These are phyloP conservation scores for Dioscorea alata DNA, from an alignment of 106 monocot genomes.

Conservation along the genomic window DNA sequence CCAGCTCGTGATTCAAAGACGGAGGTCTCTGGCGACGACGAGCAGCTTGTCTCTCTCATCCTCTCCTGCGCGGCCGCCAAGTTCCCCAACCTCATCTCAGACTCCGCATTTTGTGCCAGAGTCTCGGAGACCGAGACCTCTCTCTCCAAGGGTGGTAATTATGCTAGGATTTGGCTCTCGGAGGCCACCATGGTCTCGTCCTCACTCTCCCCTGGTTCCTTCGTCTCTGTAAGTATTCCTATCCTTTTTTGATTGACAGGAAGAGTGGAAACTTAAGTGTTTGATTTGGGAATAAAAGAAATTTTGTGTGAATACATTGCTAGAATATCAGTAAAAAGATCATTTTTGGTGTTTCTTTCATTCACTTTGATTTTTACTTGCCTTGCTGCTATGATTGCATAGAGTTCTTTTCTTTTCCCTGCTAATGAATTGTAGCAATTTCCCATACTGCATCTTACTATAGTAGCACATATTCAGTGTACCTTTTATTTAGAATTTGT, in stretches of 20 bases:
- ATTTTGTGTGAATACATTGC: background rate
- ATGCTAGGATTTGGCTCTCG: slow-evolving; percentile 65
- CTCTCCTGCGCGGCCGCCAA: slow-evolving; percentile 35
- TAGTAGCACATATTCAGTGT: no score
- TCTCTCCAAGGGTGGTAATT: slow-evolving; percentile 20
- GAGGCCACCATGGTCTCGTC: slow-evolving; percentile 48
- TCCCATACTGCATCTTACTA: no score
- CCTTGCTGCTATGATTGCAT: background rate
- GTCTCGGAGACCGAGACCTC: slow-evolving; percentile 31
- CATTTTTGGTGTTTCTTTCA: background rate
- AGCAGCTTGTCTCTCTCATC: slow-evolving; percentile 1
- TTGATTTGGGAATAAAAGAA: background rate
- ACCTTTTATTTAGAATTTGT: no score
- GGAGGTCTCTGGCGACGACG: slow-evolving; percentile 4
- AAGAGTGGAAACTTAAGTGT: no score
- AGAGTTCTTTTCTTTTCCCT: background rate
- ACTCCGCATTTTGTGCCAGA: slow-evolving; percentile 36
- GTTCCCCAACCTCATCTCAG: slow-evolving; percentile 43
- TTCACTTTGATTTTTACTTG: background rate
- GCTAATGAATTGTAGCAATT: no score
- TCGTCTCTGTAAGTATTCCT: slow-evolving; percentile 53
- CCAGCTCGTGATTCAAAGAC: background rate
- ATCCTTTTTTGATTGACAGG: background rate
- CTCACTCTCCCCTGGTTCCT: slow-evolving; percentile 36
- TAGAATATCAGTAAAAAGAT: background rate